phyloP scores from a whole-genome alignment of 1,284 basidiomycete genomes.

The Trichosporon asahii region DNA sequence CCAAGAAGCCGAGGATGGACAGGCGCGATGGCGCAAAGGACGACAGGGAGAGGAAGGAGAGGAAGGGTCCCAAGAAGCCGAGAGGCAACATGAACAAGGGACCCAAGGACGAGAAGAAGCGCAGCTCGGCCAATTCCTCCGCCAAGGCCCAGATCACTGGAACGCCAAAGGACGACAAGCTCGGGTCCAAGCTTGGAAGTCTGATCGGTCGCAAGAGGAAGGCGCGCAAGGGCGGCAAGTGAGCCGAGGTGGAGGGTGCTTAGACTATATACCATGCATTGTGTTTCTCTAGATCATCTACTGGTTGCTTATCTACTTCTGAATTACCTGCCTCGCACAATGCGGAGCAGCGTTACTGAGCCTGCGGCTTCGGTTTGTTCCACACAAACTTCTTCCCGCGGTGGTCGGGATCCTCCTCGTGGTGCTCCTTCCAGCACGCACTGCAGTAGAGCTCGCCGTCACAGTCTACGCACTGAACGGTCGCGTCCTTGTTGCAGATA shows the following conservation, averaged over 20 bases:
- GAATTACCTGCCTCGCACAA: too few relatives aligned
- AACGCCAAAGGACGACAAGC: slow-evolving; percentile 31
- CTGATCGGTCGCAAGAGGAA: slow-evolving; percentile 53
- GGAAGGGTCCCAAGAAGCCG: background rate
- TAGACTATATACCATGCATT: slow-evolving; percentile 6
- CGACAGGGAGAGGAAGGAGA: background rate
- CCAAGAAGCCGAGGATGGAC: slow-evolving; percentile 38
- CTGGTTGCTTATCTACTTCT: background rate
- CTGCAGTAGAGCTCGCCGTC: slow-evolving; percentile 46
- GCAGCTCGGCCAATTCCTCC: background rate
- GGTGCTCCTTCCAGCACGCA: slow-evolving; percentile 40
- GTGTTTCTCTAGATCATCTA: background rate
- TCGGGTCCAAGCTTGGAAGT: slow-evolving; percentile 47
- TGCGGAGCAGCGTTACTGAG: background rate
- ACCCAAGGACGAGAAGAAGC: slow-evolving; percentile 15
- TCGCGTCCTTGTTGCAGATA: slow-evolving; percentile 48
- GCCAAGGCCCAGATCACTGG: slow-evolving; percentile 9
- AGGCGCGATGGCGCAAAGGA: slow-evolving; percentile 11
- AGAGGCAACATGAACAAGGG: slow-evolving; percentile 14
- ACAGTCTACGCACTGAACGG: slow-evolving; percentile 41
- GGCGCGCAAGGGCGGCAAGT: slow-evolving; percentile 23
- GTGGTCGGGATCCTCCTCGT: slow-evolving; percentile 8
- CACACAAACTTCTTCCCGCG: slow-evolving; percentile 16
- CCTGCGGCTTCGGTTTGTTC: background rate
- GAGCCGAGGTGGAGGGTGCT: background rate